These are phyloP conservation scores for Colletotrichum euphorbiae DNA, from an alignment of 2,329 filamentous ascomycete genomes.

Conservation along the genomic window DNA sequence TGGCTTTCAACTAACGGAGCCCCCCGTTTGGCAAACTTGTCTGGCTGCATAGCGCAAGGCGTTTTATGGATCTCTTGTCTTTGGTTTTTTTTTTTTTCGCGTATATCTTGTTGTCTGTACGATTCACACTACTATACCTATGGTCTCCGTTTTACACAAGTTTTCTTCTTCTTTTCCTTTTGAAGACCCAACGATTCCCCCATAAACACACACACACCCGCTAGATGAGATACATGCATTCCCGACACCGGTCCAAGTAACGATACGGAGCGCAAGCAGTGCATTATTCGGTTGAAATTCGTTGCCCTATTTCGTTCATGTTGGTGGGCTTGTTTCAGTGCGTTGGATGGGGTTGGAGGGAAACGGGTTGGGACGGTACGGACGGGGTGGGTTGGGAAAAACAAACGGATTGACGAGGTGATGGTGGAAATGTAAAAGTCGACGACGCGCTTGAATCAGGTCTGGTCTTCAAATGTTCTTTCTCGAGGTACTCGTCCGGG, in stretches of 20 bases:
- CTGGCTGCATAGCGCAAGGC: slow-evolving; percentile 41
- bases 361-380: neutral
- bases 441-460: slow-evolving; percentile 20
- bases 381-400: slow-evolving; percentile 7
- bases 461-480: slow-evolving; percentile 23
- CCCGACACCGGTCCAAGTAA: slow-evolving; percentile 17
- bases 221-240: slow-evolving; percentile 31
- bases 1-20: slow-evolving; percentile 18
- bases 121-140: slow-evolving; percentile 37
- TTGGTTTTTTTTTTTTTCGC: neutral
- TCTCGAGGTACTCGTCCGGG: neutral
- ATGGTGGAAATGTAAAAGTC: slow-evolving; percentile 31
- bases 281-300: slow-evolving; percentile 22
- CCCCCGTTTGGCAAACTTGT: slow-evolving; percentile 28
- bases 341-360: slow-evolving; percentile 2
- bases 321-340: neutral
- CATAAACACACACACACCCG: slow-evolving; percentile 14
- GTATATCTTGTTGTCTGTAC: slow-evolving; percentile 21
- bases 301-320: neutral
- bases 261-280: slow-evolving; percentile 28
- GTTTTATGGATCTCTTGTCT: slow-evolving; percentile 29
- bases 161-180: too few relatives aligned
- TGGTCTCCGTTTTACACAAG: slow-evolving; percentile 20
- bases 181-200: slow-evolving; percentile 32
- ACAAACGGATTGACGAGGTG: slow-evolving; percentile 27